phyloP scores from a whole-genome alignment of 164 flowering plant genomes.

The grape (Vitis vinifera) region DNA sequence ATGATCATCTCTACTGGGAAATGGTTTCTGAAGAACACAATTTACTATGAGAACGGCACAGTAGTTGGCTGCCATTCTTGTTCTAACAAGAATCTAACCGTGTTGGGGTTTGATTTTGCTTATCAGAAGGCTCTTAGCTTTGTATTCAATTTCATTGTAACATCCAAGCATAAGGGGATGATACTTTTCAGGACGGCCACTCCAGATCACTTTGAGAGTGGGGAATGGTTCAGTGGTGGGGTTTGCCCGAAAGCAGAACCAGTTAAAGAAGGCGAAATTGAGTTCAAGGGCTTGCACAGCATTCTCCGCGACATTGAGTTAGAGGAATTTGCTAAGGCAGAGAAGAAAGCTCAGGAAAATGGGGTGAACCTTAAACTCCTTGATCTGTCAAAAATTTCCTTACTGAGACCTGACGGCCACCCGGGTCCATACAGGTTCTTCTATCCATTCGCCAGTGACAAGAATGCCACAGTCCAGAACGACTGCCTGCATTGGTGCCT shows the following conservation, averaged over 20 bases:
- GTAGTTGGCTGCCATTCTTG: slow-evolving; percentile 85
- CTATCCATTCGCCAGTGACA: slow-evolving; percentile 63
- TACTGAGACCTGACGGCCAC: slow-evolving; percentile 87
- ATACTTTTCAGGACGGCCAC: slow-evolving; percentile 68
- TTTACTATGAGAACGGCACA: slow-evolving; percentile 65
- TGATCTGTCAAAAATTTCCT: slow-evolving; percentile 52
- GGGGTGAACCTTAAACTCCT: slow-evolving; percentile 64
- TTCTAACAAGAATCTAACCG: slow-evolving; percentile 54
- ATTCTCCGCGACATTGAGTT: slow-evolving; percentile 53
- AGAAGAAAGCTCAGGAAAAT: slow-evolving; percentile 34
- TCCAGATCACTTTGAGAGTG: slow-evolving; percentile 92
- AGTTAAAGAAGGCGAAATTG: slow-evolving; percentile 61
- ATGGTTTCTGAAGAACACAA: slow-evolving; percentile 89
- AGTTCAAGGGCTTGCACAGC: slow-evolving; percentile 33
- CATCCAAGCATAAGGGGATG: slow-evolving; percentile 47
- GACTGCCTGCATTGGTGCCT: slow-evolving; percentile 97
- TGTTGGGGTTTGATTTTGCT: slow-evolving; percentile 59
- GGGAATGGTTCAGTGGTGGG: slow-evolving; percentile 90
- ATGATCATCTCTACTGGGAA: slow-evolving; percentile 76
- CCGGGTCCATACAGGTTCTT: slow-evolving; percentile 78
- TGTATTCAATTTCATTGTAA: slow-evolving; percentile 41
- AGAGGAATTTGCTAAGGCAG: slow-evolving; percentile 58
- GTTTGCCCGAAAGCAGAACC: slow-evolving; percentile 62
- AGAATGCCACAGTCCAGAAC: slow-evolving; percentile 45
- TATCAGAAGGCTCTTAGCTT: slow-evolving; percentile 51